phyloP scores from a whole-genome alignment of 2,329 filamentous ascomycete species.

The Alternaria viburni region DNA sequence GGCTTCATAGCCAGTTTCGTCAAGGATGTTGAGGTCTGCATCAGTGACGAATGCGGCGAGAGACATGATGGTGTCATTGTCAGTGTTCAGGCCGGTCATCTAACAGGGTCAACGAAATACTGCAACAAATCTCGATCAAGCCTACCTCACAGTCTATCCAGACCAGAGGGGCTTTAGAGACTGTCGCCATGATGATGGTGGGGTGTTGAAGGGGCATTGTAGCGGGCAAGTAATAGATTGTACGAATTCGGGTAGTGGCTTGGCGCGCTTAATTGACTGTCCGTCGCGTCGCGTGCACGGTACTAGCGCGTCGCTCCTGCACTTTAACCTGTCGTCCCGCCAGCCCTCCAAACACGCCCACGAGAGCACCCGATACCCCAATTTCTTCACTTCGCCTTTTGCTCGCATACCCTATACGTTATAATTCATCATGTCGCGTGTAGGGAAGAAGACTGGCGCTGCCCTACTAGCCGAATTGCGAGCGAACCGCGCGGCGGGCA shows the following conservation, averaged over 20 bases:
- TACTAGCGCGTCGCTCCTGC: conserved; percentile 25
- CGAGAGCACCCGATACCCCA: conserved; percentile 18
- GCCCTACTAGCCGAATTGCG: conserved; percentile 72
- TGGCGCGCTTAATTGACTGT: conserved; percentile 12
- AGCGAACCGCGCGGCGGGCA: conserved; percentile 84
- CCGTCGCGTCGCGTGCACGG: conserved; percentile 29
- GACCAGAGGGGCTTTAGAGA: conserved; percentile 71
- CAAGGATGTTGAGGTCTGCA: conserved; percentile 75
- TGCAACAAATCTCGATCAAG: neutral
- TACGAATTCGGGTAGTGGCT: conserved; percentile 12
- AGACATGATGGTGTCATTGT: conserved; percentile 84
- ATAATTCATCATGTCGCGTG: conserved; percentile 43
- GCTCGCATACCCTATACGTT: conserved; percentile 13
- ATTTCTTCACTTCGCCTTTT: conserved; percentile 22
- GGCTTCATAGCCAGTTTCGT: conserved; percentile 78
- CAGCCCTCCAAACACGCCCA: conserved; percentile 31
- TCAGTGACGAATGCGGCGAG: conserved; percentile 93
- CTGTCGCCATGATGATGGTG: conserved; percentile 51
- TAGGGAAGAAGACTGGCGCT: conserved; percentile 31
- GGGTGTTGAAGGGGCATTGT: conserved; percentile 2
- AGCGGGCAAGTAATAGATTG: conserved; percentile 7
- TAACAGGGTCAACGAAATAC: conserved; percentile 48
- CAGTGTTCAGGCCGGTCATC: conserved; percentile 90
- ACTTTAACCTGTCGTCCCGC: conserved; percentile 24
- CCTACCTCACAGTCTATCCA: conserved; percentile 82